Percentiles rank a stretch among this genome's conserved stretches.
phyloP scores from a whole-genome alignment of 257 asterid genomes.

The Knoxia roxburghii region DNA sequence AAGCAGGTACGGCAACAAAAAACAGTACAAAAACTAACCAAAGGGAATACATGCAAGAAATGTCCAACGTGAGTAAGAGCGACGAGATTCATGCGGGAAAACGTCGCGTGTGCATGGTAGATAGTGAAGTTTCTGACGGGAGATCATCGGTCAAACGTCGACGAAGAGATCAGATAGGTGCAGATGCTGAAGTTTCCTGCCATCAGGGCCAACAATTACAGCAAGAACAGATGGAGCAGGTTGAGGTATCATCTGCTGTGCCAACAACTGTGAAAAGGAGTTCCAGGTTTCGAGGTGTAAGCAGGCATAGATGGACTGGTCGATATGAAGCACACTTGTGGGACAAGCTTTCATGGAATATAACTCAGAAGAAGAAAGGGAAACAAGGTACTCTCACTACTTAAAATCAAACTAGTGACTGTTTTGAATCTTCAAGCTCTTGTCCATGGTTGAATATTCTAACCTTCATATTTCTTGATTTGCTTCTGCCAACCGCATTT shows the following conservation, averaged over 20 bases:
- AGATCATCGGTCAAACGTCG: constrained; percentile 38
- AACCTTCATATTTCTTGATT: not conserved
- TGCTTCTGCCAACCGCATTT: not conserved
- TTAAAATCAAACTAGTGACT: too few species aligned
- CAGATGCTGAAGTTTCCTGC: not conserved
- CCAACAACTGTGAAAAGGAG: constrained; percentile 61
- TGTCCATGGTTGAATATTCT: too few species aligned
- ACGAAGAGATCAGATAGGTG: constrained; percentile 31
- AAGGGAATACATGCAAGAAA: not conserved
- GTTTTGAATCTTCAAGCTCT: too few species aligned
- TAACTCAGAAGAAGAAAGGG: constrained; percentile 59
- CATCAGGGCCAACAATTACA: not conserved
- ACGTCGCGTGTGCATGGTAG: constrained; percentile 17
- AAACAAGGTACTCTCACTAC: constrained; percentile 33
- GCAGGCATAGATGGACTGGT: constrained; percentile 63
- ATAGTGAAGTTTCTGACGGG: constrained; percentile 19
- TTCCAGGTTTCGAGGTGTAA: constrained; percentile 63
- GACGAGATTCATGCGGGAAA: constrained; percentile 33
- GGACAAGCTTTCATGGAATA: constrained; percentile 61
- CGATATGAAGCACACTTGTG: constrained; percentile 60
- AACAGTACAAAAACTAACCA: not conserved
- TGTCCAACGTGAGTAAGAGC: constrained; percentile 32
- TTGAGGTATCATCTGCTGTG: constrained; percentile 13
- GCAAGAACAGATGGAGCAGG: constrained; percentile 16
- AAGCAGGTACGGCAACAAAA: not conserved